Percentiles rank a stretch among this genome's conserved stretches.
phyloP scores from a whole-genome alignment of 495 filamentous ascomycete genomes.

The Aspergillus leporis region DNA sequence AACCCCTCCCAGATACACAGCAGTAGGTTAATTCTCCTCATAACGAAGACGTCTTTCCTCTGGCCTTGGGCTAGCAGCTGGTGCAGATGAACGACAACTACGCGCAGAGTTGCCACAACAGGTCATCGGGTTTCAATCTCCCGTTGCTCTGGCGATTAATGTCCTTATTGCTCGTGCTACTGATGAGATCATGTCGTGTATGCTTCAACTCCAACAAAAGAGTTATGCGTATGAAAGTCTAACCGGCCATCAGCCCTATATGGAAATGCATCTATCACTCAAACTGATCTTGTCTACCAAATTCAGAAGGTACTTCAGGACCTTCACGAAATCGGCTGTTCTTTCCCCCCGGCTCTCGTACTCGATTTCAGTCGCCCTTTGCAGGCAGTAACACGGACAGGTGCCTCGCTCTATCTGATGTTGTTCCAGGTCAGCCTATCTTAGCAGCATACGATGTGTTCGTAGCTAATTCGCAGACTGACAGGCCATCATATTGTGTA shows the following conservation, averaged over 20 bases:
- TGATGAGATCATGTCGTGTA: constrained; percentile 28
- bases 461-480: background rate
- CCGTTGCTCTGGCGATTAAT: constrained; percentile 23
- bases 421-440: constrained; percentile 18
- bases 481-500: constrained; percentile 27
- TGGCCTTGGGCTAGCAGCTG: constrained; percentile 25
- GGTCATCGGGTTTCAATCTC: constrained; percentile 23
- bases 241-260: constrained; percentile 17
- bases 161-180: constrained; percentile 27
- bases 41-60: constrained; percentile 21
- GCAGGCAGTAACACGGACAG: constrained; percentile 20
- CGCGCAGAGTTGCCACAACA: constrained; percentile 17
- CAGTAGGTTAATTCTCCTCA: background rate
- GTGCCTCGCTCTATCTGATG: constrained; percentile 25
- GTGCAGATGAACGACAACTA: constrained; percentile 25
- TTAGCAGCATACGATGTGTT: background rate
- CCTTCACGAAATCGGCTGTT: constrained; percentile 20
- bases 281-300: constrained; percentile 21
- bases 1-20: background rate
- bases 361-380: constrained; percentile 24
- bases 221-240: background rate
- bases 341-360: constrained; percentile 17
- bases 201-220: background rate
- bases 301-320: constrained; percentile 24
- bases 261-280: constrained; percentile 24